Base-by-base conservation (phyloP, 1,139 yeast species). In the Yamadazyma friedrichii region DNA sequence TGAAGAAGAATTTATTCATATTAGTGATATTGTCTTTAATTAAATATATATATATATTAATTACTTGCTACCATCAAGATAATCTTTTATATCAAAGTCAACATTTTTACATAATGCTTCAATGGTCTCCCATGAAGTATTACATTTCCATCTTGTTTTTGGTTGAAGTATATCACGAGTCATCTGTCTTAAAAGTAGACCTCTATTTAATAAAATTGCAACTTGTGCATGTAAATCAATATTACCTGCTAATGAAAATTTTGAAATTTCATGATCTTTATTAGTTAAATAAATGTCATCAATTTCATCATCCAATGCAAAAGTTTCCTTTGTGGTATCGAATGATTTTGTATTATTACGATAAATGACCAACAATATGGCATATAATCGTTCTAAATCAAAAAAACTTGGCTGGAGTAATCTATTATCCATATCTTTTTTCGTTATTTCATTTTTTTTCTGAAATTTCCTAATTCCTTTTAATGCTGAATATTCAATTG, bases 331-430 rank as follows among this genome's bases (percentile, higher is more conserved):
- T 10, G 62, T 57, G 3, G 59, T 54, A 27, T 55, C 58, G 34
- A 60, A 59, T 6, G 63, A 57, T 17, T 56, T 42, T 1, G 76
- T 59, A 44, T 67, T 68, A 33, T 64, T 67, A 44, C 76, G 50
- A 49, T 76, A 76, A 10, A 84, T 74, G 1, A 85, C 79, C 25
- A 81, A 77, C 29, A 82, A 58, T 26, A 84, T 83, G 1, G 91
- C 88, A 48, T 82, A 61, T 62, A 83, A 61, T 42, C 93, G 66
- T 53, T 84, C 93, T 41, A 83, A 61, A 42, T 84, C 89, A 54
- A 84, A 84, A 36, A 75, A 67, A 20, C 78, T 76, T 1, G 88
- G 82, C 9, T 82, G 77, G 27, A 82, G 65, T 17, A 82, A 61
- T 24, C 82, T 64, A 4, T 78, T 65, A 42, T 78, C 82, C 15